A percentile compares a stretch with the other conserved stretches of the same genome.
phyloP scores from a whole-genome alignment of 768 basidiomycete species.

The Neoboletus subvelutipes region DNA sequence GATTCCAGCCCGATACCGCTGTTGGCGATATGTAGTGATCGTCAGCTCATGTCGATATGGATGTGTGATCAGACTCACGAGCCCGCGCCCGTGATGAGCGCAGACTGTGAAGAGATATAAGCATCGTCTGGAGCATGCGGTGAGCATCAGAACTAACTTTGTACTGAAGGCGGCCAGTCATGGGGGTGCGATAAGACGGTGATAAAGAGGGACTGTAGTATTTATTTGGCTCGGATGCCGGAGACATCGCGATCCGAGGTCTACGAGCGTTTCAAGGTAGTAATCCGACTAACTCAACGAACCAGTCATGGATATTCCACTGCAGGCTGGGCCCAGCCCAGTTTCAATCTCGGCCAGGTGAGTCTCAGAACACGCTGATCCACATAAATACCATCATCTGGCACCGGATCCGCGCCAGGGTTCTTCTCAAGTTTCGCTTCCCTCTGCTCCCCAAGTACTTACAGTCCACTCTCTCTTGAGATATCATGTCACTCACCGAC shows the following conservation, averaged over 20 bases:
- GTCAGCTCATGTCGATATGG: conserved; percentile 4
- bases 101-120: conserved; percentile 47
- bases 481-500: conserved; percentile 25
- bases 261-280: neutral
- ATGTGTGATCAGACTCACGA: conserved; percentile 53
- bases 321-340: conserved; percentile 4
- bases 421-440: neutral
- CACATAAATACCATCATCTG: conserved; percentile 26
- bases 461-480: conserved; percentile 12
- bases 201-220: neutral
- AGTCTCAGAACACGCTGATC: conserved; percentile 15
- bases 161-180: conserved; percentile 68
- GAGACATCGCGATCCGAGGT: neutral
- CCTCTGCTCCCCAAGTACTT: neutral
- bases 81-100: conserved; percentile 85
- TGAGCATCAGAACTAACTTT: conserved; percentile 42
- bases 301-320: neutral
- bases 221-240: conserved; percentile 5
- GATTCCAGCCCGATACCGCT: conserved; percentile 98
- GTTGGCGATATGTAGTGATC: conserved; percentile 15
- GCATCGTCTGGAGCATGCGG: neutral
- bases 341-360: conserved; percentile 19
- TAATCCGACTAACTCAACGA: neutral
- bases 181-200: conserved; percentile 25
- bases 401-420: neutral